Evolutionary conservation across 192 early-diverging fungal species (phyloP).

Genomic region (Coemansia reversa): DNA sequence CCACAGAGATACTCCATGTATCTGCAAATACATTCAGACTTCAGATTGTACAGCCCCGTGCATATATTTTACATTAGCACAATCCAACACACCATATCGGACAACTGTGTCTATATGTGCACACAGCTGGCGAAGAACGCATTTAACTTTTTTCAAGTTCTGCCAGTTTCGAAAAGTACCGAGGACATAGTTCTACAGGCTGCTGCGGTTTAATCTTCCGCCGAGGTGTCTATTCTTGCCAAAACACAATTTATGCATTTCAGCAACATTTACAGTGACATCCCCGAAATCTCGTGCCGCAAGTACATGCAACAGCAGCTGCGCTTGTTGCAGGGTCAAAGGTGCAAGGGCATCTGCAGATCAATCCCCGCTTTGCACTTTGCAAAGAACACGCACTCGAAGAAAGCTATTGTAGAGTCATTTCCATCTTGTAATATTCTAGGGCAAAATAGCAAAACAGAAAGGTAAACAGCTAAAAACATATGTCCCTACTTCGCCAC

Average conservation of each 20-base stretch:
- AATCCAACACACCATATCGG: not conserved
- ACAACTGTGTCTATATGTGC: not conserved
- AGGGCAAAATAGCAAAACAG: not conserved
- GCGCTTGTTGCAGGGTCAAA: not conserved
- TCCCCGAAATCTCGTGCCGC: not conserved
- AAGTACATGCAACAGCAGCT: not conserved
- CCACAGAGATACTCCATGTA: not conserved
- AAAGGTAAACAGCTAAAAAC: not conserved
- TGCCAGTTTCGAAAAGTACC: not conserved
- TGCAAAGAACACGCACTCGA: not conserved
- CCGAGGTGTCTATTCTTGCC: not conserved
- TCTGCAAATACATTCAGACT: not conserved
- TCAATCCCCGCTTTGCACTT: not conserved
- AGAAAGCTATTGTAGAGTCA: not conserved
- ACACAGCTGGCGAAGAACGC: not conserved
- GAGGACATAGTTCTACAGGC: not conserved
- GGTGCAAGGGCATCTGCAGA: not conserved
- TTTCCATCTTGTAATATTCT: not conserved
- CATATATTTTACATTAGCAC: not conserved
- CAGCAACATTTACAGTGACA: not conserved
- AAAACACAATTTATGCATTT: not conserved
- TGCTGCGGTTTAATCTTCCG: not conserved
- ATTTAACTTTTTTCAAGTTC: not conserved
- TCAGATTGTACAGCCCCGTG: not conserved
- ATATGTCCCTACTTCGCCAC: not conserved